Conservation (phyloP, 306 rosid species). For the Hippophae gyantsensis region DNA sequence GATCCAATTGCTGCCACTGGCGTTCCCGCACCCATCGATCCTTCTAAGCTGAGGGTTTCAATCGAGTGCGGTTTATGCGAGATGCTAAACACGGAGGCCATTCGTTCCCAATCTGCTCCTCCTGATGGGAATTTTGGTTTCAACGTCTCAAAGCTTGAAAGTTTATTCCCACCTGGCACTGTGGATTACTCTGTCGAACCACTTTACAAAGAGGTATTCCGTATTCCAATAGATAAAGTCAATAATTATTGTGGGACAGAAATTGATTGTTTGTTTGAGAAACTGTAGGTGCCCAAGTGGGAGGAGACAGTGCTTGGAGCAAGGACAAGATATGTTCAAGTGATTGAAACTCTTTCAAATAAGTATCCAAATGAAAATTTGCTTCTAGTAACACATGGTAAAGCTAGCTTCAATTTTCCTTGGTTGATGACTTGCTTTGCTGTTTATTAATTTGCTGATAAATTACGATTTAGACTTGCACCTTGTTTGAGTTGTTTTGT, state of each 20-base stretch:
- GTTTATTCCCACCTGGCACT: conserved; percentile 55
- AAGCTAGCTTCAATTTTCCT: conserved; percentile 4
- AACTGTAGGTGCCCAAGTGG: conserved; percentile 59
- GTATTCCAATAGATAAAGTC: background rate
- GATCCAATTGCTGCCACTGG: conserved; percentile 10
- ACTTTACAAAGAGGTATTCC: conserved; percentile 57
- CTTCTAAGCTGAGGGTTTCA: conserved; percentile 58
- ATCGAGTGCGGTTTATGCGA: conserved; percentile 85
- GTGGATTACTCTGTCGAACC: conserved; percentile 49
- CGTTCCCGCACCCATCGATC: conserved; percentile 34
- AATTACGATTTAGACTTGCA: background rate
- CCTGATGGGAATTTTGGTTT: conserved; percentile 71
- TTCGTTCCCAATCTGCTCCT: conserved; percentile 41
- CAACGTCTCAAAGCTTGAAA: conserved; percentile 56
- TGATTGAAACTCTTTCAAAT: conserved; percentile 65
- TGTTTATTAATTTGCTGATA: background rate
- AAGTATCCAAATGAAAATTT: conserved; percentile 57
- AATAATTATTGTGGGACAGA: background rate
- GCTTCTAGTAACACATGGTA: conserved; percentile 94
- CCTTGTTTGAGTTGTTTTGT: conserved; percentile 3
- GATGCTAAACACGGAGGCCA: conserved; percentile 60
- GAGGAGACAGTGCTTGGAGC: conserved; percentile 39
- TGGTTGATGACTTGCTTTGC: background rate
- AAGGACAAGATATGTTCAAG: conserved; percentile 45
- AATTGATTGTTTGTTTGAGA: conserved; percentile 14